These are phyloP conservation scores for Solanum gandarillasii DNA, from an alignment of 257 asterid genomes.

Conservation along the genomic window DNA sequence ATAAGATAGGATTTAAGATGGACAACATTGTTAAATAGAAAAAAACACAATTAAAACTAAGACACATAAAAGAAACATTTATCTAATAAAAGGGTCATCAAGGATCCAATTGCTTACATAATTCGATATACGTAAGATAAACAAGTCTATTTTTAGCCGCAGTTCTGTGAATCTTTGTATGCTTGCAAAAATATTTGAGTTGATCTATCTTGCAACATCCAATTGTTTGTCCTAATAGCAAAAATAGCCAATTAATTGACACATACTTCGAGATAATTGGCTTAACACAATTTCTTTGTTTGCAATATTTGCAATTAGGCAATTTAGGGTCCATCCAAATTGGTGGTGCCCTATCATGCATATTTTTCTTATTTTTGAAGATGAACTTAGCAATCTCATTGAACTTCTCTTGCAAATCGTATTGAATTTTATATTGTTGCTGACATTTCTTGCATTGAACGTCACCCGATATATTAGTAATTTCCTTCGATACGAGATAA, in stretches of 20 bases:
- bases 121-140: constrained; percentile 5
- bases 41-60: background rate
- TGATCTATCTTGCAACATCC: constrained; percentile 6
- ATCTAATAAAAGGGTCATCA: background rate
- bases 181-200: constrained; percentile 8
- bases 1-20: background rate
- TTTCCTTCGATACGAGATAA: background rate
- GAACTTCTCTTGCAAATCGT: constrained; percentile 1
- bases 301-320: constrained; percentile 5
- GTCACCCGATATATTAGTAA: background rate
- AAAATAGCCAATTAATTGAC: constrained; percentile 10
- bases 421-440: background rate
- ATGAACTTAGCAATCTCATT: background rate
- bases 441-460: constrained; percentile 9
- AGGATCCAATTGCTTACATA: constrained; percentile 13
- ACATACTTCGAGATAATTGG: background rate
- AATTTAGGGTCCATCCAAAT: constrained; percentile 6
- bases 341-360: constrained; percentile 10
- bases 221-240: constrained; percentile 4
- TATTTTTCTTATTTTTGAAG: background rate
- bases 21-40: background rate
- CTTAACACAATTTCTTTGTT: constrained; percentile 7
- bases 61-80: background rate
- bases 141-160: constrained; percentile 13
- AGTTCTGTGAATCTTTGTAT: constrained; percentile 5